A percentile compares a stretch with the other conserved stretches of the same genome.
phyloP scores from a whole-genome alignment of 1,284 basidiomycete genomes.

The Mycosarcoma maydis region DNA sequence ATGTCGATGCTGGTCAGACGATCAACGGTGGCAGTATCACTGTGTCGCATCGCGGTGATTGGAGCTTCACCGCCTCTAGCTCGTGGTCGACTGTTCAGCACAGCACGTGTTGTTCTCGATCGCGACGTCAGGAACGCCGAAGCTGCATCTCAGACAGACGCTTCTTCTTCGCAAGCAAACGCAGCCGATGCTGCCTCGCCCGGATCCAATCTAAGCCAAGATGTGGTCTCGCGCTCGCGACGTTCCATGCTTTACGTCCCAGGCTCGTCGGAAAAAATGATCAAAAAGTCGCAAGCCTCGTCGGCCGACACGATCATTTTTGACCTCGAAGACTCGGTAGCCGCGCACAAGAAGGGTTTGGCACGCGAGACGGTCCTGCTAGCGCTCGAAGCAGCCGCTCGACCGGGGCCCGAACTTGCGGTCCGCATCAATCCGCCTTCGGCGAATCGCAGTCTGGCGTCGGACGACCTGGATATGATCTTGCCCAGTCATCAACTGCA shows the following conservation, averaged over 20 bases:
- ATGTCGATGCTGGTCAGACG: conserved; percentile 4
- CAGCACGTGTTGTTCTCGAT: background rate
- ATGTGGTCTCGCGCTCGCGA: conserved; percentile 26
- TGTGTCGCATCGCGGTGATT: background rate
- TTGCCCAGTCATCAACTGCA: conserved; percentile 51
- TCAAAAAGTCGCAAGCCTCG: conserved; percentile 51
- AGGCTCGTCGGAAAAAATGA: conserved; percentile 63
- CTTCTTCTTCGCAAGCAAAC: background rate
- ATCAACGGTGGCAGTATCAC: background rate
- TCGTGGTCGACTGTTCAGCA: background rate
- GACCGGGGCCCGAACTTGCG: conserved; percentile 49
- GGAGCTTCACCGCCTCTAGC: background rate
- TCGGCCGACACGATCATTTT: conserved; percentile 60
- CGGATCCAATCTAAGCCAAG: background rate
- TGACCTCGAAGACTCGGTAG: conserved; percentile 64
- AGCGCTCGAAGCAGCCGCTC: conserved; percentile 48
- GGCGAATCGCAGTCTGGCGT: conserved; percentile 25
- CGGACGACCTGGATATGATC: conserved; percentile 60
- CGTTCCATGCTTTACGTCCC: conserved; percentile 62
- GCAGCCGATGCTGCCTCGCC: background rate
- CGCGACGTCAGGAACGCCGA: conserved; percentile 7
- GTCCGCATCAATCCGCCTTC: conserved; percentile 66
- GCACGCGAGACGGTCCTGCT: conserved; percentile 59
- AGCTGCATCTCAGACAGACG: background rate
- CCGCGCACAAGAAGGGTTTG: conserved; percentile 58